Evolutionary conservation across 2,329 filamentous ascomycete genomes (phyloP).

Genomic region (Cephalotrichum gorgonifer): DNA sequence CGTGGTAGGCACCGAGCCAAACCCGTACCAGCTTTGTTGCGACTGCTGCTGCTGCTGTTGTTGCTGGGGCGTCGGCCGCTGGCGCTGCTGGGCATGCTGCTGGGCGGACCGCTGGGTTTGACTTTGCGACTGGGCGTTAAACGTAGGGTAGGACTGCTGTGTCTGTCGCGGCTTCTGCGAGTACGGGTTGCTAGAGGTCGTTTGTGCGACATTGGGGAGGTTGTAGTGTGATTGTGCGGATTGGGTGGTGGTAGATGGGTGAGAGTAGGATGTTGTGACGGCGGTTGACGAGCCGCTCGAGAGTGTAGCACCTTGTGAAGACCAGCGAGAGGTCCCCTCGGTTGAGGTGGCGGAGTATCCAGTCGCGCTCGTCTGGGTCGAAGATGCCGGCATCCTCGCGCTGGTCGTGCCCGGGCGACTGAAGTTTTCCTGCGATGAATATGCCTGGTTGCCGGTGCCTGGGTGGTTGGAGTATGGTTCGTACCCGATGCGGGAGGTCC

Average conservation of each 20-base stretch:
- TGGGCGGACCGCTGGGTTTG: neutral
- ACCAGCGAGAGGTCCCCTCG: conserved; percentile 7
- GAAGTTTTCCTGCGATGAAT: conserved; percentile 16
- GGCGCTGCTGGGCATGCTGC: conserved; percentile 6
- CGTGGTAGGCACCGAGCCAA: neutral
- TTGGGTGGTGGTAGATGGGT: neutral
- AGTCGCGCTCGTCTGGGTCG: neutral
- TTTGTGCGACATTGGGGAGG: conserved; percentile 9
- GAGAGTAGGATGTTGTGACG: neutral
- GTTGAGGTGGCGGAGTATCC: conserved; percentile 5
- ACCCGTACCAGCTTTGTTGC: conserved; percentile 4
- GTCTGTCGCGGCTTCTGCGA: conserved; percentile 10
- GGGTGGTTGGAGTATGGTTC: conserved; percentile 21
- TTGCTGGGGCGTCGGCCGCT: conserved; percentile 9
- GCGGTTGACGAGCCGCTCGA: conserved; percentile 4
- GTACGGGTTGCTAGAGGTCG: conserved; percentile 10
- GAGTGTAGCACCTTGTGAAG: conserved; percentile 9
- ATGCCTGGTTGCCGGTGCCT: conserved; percentile 9
- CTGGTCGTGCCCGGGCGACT: conserved; percentile 15
- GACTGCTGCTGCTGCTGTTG: conserved; percentile 6
- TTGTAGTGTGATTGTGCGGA: conserved; percentile 9
- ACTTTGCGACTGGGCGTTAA: neutral
- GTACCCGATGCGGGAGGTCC: conserved; percentile 13
- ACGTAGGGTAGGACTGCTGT: neutral
- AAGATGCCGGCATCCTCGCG: conserved; percentile 1